A percentile compares a stretch with the other conserved stretches of the same genome.
These are phyloP conservation scores for Scytalidium sp. DNA, from an alignment of 2,329 filamentous ascomycete genomes.

Conservation along the genomic window DNA sequence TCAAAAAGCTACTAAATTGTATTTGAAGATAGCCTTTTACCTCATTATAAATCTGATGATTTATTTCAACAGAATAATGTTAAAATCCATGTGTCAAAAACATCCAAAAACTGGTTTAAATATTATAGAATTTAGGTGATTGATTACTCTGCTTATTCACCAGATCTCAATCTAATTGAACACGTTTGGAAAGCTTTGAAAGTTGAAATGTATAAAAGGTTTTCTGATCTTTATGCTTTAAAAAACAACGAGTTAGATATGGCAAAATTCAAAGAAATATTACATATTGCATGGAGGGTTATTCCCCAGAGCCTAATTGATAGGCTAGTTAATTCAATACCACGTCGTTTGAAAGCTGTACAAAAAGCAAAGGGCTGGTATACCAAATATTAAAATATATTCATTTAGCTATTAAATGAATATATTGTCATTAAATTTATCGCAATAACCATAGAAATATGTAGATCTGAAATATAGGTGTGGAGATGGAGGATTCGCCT, in stretches of 20 bases:
- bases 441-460: neutral
- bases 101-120: neutral
- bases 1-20: neutral
- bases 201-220: neutral
- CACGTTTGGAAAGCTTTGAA: neutral
- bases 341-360: neutral
- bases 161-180: slow-evolving; percentile 3
- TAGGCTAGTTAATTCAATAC: neutral
- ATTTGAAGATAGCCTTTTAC: neutral
- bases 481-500: neutral
- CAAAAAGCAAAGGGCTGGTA: neutral
- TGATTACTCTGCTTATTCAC: neutral
- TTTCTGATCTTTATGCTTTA: neutral
- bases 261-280: neutral
- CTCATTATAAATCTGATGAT: neutral
- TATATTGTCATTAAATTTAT: neutral
- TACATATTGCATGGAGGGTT: neutral
- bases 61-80: slow-evolving; percentile 1
- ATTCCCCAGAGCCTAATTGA: neutral
- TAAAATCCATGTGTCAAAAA: neutral
- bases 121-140: slow-evolving; percentile 1
- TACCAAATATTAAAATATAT: slow-evolving; percentile 2
- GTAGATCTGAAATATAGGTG: neutral
- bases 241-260: neutral
- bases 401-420: neutral